Evolutionary conservation across 305 asterid species (phyloP).

Genomic region (Nicotiana rustica): DNA sequence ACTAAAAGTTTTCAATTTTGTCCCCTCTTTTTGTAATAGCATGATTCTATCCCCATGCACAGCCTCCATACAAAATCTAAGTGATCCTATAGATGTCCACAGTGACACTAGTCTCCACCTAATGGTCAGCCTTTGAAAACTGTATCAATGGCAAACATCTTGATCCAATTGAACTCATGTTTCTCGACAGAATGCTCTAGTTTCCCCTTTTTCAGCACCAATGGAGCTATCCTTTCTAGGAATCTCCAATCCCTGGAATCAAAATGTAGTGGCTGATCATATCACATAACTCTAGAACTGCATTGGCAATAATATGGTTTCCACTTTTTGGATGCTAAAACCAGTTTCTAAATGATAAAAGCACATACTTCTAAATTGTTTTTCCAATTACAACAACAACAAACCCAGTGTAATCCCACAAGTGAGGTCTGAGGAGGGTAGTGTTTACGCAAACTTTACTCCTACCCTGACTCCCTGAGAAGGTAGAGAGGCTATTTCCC

Average conservation of each 20-base stretch:
- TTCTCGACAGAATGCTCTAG: conserved; percentile 5
- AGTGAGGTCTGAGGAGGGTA: no score
- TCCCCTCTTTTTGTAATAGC: neutral
- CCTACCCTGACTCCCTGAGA: no score
- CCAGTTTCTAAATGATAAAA: neutral
- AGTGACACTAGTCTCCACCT: neutral
- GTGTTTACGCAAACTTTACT: no score
- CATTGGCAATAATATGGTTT: no score
- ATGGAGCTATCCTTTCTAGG: neutral
- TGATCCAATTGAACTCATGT: conserved; percentile 4
- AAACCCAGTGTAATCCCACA: no score
- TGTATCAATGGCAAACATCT: conserved; percentile 6
- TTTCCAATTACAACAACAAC: no score
- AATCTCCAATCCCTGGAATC: neutral
- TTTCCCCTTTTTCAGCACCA: neutral
- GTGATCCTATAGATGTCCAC: no score
- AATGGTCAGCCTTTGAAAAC: neutral
- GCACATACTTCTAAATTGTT: neutral
- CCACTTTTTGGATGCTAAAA: no score
- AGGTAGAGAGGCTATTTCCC: no score
- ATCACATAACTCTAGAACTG: no score
- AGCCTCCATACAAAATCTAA: neutral
- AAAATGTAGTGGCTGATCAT: no score
- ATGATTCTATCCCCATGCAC: neutral
- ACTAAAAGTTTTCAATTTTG: neutral